Conservation (phyloP, 148 eudicot genomes). For the Vaccinium myrtillus region DNA sequence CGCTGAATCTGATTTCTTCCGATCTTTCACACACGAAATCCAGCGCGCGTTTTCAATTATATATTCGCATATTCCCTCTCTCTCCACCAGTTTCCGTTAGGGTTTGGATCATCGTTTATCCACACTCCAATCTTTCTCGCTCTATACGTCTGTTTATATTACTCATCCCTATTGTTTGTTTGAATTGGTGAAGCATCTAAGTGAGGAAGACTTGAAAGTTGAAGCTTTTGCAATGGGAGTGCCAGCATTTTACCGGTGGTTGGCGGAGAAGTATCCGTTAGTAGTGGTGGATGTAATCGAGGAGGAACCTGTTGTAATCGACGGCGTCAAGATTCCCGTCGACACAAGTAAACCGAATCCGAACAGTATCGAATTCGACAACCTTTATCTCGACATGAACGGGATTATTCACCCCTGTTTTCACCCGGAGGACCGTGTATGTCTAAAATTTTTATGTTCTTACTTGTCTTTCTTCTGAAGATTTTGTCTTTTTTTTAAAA, state of each 20-base stretch:
- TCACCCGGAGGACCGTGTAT: constrained; percentile 94
- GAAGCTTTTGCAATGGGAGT: constrained; percentile 58
- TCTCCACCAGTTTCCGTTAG: neutral
- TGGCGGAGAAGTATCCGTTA: constrained; percentile 97
- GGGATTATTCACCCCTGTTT: constrained; percentile 95
- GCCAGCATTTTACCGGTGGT: constrained; percentile 95
- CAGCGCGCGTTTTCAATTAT: neutral
- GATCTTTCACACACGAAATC: neutral
- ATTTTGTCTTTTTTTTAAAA: no score
- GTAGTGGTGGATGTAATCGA: constrained; percentile 78
- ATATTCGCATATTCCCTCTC: constrained; percentile 11
- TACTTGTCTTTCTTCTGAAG: neutral
- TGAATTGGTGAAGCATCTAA: neutral
- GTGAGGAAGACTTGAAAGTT: neutral
- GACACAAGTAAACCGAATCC: constrained; percentile 90
- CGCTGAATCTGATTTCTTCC: neutral
- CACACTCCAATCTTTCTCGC: neutral
- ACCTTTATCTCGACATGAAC: constrained; percentile 91
- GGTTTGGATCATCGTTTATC: neutral
- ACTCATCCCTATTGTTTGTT: constrained; percentile 4
- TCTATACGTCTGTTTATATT: no score
- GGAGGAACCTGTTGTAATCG: constrained; percentile 70
- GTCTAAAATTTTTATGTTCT: neutral
- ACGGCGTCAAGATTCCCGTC: constrained; percentile 71
- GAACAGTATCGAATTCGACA: constrained; percentile 76